phyloP scores from a whole-genome alignment of 148 eudicot genomes.

The Nepenthes mirabilis region DNA sequence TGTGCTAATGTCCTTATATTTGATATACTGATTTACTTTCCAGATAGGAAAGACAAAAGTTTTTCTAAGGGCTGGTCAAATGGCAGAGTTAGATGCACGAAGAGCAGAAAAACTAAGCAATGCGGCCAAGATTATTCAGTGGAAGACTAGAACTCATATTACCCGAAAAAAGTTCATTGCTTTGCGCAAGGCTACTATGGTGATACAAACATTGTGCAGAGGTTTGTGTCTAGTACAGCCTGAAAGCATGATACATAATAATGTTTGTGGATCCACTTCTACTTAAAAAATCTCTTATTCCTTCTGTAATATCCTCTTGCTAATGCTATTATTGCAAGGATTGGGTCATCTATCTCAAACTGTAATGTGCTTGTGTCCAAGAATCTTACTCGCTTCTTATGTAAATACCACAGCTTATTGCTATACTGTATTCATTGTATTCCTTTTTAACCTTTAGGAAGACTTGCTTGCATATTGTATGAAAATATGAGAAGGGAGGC shows the following conservation, averaged over 20 bases:
- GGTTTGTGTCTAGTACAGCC: constrained; percentile 31
- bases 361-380: not conserved
- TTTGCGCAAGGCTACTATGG: constrained; percentile 39
- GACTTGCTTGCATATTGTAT: constrained; percentile 49
- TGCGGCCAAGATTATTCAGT: constrained; percentile 69
- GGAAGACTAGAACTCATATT: constrained; percentile 57
- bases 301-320: not conserved
- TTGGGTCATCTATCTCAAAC: not conserved
- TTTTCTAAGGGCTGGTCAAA: constrained; percentile 91
- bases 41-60: constrained; percentile 89
- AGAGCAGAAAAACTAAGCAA: constrained; percentile 56
- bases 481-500: constrained; percentile 53
- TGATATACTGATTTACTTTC: constrained; percentile 10
- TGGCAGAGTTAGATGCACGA: constrained; percentile 83
- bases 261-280: not conserved
- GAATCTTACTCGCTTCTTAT: not conserved
- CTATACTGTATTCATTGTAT: not conserved
- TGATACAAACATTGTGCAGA: constrained; percentile 55
- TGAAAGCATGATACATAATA: constrained; percentile 1
- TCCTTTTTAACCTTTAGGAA: constrained; percentile 35
- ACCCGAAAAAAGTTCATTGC: constrained; percentile 46
- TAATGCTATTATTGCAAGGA: not conserved
- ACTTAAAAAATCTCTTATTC: not conserved
- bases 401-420: not conserved
- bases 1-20: not conserved